Evolutionary conservation across 768 basidiomycete genomes (phyloP).

Genomic region (Pulveroboletus sp.): DNA sequence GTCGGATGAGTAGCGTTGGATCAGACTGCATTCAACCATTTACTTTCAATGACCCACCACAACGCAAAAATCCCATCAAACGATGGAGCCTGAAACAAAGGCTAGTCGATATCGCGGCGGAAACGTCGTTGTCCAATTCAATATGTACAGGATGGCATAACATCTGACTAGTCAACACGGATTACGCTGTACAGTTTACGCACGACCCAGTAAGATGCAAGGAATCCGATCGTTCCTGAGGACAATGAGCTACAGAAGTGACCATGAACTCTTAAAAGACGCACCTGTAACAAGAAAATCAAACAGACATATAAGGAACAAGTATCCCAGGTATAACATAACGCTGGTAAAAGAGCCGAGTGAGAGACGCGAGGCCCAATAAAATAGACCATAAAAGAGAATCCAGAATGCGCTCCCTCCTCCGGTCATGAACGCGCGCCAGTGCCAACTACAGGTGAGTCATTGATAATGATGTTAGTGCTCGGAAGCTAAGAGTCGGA

Average conservation of each 20-base stretch:
- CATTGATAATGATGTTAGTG: slow-evolving; percentile 1
- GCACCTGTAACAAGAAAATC: slow-evolving; percentile 85
- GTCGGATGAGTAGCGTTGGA: background rate
- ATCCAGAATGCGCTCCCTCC: slow-evolving; percentile 94
- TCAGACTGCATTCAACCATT: background rate
- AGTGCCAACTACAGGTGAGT: slow-evolving; percentile 74
- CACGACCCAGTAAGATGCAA: slow-evolving; percentile 89
- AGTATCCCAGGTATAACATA: slow-evolving; percentile 85
- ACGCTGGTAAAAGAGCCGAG: slow-evolving; percentile 78
- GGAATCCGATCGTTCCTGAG: slow-evolving; percentile 86
- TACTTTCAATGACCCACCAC: background rate
- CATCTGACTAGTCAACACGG: slow-evolving; percentile 54
- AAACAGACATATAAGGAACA: slow-evolving; percentile 75
- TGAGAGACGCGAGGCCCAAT: slow-evolving; percentile 82
- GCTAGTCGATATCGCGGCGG: background rate
- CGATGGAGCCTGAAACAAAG: background rate
- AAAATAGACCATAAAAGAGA: slow-evolving; percentile 81
- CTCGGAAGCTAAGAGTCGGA: background rate
- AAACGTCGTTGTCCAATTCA: slow-evolving; percentile 2
- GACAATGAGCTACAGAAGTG: background rate
- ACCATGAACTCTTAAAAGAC: background rate
- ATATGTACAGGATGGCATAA: slow-evolving; percentile 9
- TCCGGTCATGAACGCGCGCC: slow-evolving; percentile 89
- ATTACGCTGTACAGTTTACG: slow-evolving; percentile 77
- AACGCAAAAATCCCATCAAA: background rate